Percentiles rank a stretch among this genome's conserved stretches.
Conservation (phyloP, 768 basidiomycete species). For the Kwoniella shandongensis region DNA sequence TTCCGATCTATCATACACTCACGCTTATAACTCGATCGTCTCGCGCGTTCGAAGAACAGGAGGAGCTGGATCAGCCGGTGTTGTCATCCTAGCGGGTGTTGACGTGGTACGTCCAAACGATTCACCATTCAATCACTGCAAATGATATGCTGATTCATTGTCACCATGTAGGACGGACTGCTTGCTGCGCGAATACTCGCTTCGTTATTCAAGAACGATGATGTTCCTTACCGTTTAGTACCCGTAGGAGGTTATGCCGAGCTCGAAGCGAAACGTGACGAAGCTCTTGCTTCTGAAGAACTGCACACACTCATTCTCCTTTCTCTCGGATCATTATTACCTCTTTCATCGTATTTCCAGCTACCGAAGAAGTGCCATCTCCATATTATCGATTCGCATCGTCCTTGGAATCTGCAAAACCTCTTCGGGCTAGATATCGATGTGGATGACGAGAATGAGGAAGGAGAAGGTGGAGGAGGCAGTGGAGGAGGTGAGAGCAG, state of each 20-base stretch:
- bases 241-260: conserved; percentile 85
- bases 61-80: conserved; percentile 44
- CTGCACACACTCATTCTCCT: conserved; percentile 81
- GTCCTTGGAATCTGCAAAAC: conserved; percentile 84
- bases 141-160: background rate
- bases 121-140: no score
- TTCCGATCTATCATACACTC: conserved; percentile 45
- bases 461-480: conserved; percentile 25
- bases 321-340: conserved; percentile 86
- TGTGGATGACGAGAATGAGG: conserved; percentile 55
- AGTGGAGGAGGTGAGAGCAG: conserved; percentile 52
- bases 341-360: conserved; percentile 64
- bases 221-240: conserved; percentile 82
- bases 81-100: conserved; percentile 49
- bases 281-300: conserved; percentile 67
- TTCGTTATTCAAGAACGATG: conserved; percentile 86
- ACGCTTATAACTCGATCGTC: conserved; percentile 51
- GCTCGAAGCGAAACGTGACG: conserved; percentile 65
- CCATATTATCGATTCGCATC: conserved; percentile 91
- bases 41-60: conserved; percentile 42
- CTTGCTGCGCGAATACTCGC: conserved; percentile 89
- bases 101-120: conserved; percentile 42
- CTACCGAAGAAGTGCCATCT: conserved; percentile 61
- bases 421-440: conserved; percentile 62
- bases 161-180: conserved; percentile 65